phyloP scores from a whole-genome alignment of 2,329 filamentous ascomycete genomes.

The Fusarium newnesense region DNA sequence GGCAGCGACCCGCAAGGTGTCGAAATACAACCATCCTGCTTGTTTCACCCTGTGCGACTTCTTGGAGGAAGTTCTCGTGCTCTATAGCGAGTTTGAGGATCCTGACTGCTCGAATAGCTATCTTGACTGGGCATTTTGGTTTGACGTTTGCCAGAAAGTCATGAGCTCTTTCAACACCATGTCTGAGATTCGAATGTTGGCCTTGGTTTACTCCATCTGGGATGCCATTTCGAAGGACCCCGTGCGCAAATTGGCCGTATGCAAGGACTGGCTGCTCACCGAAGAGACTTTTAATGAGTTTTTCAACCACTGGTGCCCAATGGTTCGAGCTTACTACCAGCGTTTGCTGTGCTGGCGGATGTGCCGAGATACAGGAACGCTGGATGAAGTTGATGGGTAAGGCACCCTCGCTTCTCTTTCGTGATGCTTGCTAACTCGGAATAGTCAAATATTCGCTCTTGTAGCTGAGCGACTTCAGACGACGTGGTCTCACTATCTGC shows the following conservation, averaged over 20 bases:
- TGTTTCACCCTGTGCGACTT: slow-evolving; percentile 94
- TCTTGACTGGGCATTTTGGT: slow-evolving; percentile 86
- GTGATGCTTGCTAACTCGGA: slow-evolving; percentile 36
- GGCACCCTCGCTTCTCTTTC: slow-evolving; percentile 45
- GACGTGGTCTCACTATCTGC: slow-evolving; percentile 83
- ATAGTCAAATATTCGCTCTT: slow-evolving; percentile 74
- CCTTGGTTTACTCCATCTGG: slow-evolving; percentile 86
- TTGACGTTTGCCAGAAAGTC: slow-evolving; percentile 82
- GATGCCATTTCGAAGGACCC: slow-evolving; percentile 74
- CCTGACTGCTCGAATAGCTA: slow-evolving; percentile 55
- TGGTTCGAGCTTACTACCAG: slow-evolving; percentile 94
- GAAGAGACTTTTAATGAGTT: slow-evolving; percentile 80
- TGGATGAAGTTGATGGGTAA: slow-evolving; percentile 74
- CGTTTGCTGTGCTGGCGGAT: slow-evolving; percentile 90
- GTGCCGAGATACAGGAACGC: slow-evolving; percentile 77
- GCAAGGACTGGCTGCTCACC: slow-evolving; percentile 78
- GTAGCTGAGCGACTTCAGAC: slow-evolving; percentile 75
- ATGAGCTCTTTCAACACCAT: slow-evolving; percentile 87
- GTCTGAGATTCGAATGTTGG: slow-evolving; percentile 86
- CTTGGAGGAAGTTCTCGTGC: slow-evolving; percentile 80
- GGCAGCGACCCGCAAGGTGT: slow-evolving; percentile 78
- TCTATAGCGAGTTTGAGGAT: slow-evolving; percentile 63
- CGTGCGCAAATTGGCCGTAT: slow-evolving; percentile 74
- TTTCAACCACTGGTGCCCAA: slow-evolving; percentile 95
- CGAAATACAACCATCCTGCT: slow-evolving; percentile 82